Conservation (phyloP, 441 rosid genomes). For the Pelargonium citronellum region DNA sequence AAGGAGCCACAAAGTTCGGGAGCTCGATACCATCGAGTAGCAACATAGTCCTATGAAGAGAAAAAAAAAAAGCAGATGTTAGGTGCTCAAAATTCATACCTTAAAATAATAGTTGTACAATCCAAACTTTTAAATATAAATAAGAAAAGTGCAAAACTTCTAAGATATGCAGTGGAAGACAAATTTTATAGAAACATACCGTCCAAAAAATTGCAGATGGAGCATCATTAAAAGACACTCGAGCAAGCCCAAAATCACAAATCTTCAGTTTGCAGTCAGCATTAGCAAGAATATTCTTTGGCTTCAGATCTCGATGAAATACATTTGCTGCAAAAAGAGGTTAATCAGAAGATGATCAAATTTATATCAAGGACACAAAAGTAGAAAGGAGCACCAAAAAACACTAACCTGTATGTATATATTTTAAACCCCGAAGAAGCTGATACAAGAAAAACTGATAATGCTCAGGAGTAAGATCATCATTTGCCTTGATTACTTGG, state of each 20-base stretch:
- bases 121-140: no score
- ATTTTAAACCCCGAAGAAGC: constrained; percentile 83
- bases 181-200: no score
- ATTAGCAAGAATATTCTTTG: constrained; percentile 94
- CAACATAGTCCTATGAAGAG: constrained; percentile 87
- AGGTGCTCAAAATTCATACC: background rate
- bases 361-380: no score
- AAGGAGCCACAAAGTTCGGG: constrained; percentile 99
- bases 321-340: constrained; percentile 97
- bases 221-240: constrained; percentile 87
- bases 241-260: constrained; percentile 92
- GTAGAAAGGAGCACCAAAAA: no score
- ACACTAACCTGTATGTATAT: constrained; percentile 33
- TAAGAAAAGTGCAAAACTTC: no score
- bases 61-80: background rate
- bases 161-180: no score
- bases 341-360: no score
- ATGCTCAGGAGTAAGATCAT: constrained; percentile 87
- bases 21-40: constrained; percentile 99
- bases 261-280: constrained; percentile 98
- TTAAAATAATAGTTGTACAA: no score
- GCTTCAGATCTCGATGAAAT: constrained; percentile 97
- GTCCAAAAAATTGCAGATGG: constrained; percentile 98
- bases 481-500: constrained; percentile 96
- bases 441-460: constrained; percentile 96